Evolutionary conservation across 805 yeast genomes (phyloP).

Genomic region (Tetrapisispora phaffii): DNA sequence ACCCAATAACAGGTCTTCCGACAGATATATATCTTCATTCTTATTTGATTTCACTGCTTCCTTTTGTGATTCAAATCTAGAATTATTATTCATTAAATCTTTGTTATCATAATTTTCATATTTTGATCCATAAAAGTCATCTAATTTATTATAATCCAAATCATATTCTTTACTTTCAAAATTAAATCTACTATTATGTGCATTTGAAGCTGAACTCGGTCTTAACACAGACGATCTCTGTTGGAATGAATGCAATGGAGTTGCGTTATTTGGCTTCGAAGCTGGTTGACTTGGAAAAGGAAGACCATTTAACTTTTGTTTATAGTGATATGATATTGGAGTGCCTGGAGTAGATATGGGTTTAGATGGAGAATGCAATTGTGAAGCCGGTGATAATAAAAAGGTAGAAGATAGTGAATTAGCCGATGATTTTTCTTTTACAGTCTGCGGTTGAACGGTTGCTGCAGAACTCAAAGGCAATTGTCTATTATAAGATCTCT

Average conservation of each 20-base stretch:
- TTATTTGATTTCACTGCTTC: neutral
- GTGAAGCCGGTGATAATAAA: conserved; percentile 22
- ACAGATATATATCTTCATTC: conserved; percentile 2
- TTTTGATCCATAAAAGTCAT: conserved; percentile 3
- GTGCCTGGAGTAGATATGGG: conserved; percentile 18
- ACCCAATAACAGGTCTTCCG: conserved; percentile 22
- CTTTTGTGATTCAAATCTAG: neutral
- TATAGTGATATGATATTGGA: conserved; percentile 13
- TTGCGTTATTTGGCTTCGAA: conserved; percentile 1
- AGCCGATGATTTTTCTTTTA: conserved; percentile 20
- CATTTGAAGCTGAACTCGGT: conserved; percentile 5
- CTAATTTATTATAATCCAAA: conserved; percentile 17
- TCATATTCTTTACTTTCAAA: conserved; percentile 33
- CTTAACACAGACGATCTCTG: conserved; percentile 6
- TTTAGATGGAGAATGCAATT: conserved; percentile 19
- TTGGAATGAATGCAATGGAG: conserved; percentile 3
- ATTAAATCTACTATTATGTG: conserved; percentile 20
- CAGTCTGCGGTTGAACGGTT: conserved; percentile 15
- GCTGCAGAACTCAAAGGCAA: conserved; percentile 2
- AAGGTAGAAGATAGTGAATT: conserved; percentile 21
- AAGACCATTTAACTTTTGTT: neutral
- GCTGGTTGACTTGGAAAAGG: neutral
- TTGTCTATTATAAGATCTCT: conserved; percentile 25
- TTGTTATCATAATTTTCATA: neutral
- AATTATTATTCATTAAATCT: neutral